phyloP scores from a whole-genome alignment of 2,329 filamentous ascomycete genomes.

The Ophiostoma piceae region DNA sequence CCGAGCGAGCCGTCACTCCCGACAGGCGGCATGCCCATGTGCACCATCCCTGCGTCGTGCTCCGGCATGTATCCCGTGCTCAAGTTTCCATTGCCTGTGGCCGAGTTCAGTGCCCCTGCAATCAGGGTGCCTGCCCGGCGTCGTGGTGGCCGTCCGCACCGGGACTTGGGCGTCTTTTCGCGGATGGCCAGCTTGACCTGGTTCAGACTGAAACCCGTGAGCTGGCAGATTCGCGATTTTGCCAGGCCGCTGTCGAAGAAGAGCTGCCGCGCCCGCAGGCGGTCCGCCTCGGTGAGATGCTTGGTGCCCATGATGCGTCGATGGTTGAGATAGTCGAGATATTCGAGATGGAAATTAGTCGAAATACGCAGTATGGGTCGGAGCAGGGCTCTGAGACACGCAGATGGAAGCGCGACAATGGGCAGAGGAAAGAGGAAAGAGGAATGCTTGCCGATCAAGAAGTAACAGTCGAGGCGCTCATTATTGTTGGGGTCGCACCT shows the following conservation, averaged over 20 bases:
- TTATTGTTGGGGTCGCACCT: slow-evolving; percentile 16
- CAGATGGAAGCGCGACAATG: background rate
- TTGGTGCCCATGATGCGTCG: slow-evolving; percentile 26
- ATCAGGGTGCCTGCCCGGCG: slow-evolving; percentile 6
- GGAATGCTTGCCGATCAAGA: slow-evolving; percentile 12
- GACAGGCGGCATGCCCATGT: background rate
- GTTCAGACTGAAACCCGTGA: slow-evolving; percentile 27
- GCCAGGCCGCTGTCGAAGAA: slow-evolving; percentile 26
- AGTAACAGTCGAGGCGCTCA: slow-evolving; percentile 8
- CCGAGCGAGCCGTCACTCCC: background rate
- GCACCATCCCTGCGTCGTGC: background rate
- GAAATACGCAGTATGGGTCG: background rate
- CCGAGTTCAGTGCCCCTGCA: background rate
- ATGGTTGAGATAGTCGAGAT: background rate
- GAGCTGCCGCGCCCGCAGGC: slow-evolving; percentile 26
- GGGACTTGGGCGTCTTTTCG: slow-evolving; percentile 26
- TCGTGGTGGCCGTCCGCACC: slow-evolving; percentile 25
- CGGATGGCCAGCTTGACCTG: slow-evolving; percentile 29
- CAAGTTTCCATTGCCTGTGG: background rate
- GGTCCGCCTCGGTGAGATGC: slow-evolving; percentile 28
- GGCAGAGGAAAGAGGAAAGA: slow-evolving; percentile 14
- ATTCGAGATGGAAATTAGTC: background rate
- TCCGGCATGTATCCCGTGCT: slow-evolving; percentile 2
- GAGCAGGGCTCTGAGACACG: background rate
- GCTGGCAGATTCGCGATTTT: slow-evolving; percentile 27